A percentile compares a stretch with the other conserved stretches of the same genome.
Evolutionary conservation across 805 yeast genomes (phyloP).

Genomic region (Sugiyamaella floridensis): DNA sequence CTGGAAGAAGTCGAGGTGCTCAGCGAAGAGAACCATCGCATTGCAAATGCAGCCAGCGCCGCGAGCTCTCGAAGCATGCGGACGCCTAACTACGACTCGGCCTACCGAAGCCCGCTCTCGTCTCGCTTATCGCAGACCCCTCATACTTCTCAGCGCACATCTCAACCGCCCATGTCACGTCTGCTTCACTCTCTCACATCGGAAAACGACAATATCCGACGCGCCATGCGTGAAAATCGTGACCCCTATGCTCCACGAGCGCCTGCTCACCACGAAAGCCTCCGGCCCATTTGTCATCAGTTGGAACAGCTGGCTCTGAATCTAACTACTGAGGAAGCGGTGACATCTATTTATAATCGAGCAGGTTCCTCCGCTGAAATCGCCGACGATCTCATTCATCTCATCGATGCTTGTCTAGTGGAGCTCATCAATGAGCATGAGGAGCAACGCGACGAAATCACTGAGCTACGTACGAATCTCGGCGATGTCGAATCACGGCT

Average conservation of each 20-base stretch:
- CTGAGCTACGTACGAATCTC: background rate
- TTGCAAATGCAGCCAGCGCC: background rate
- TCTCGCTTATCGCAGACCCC: background rate
- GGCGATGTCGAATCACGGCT: background rate
- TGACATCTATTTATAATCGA: background rate
- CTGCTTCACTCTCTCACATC: slow-evolving; percentile 1
- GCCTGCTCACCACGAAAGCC: background rate
- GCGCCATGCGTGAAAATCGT: slow-evolving; percentile 4
- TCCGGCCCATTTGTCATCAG: background rate
- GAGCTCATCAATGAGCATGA: background rate
- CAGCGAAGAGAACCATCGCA: background rate
- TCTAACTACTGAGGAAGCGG: background rate
- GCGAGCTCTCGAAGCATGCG: background rate
- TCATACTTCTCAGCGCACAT: background rate
- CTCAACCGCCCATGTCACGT: slow-evolving; percentile 3
- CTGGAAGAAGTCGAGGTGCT: background rate
- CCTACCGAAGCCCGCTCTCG: background rate
- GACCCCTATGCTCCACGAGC: background rate
- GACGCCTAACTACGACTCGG: background rate
- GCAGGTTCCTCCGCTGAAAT: background rate
- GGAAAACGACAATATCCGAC: slow-evolving; percentile 6
- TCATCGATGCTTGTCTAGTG: background rate
- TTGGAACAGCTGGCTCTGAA: background rate
- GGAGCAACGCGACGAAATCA: background rate
- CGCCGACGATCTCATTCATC: background rate